Base-by-base conservation (phyloP, 768 basidiomycete genomes). In the Phaffia tasmanica region DNA sequence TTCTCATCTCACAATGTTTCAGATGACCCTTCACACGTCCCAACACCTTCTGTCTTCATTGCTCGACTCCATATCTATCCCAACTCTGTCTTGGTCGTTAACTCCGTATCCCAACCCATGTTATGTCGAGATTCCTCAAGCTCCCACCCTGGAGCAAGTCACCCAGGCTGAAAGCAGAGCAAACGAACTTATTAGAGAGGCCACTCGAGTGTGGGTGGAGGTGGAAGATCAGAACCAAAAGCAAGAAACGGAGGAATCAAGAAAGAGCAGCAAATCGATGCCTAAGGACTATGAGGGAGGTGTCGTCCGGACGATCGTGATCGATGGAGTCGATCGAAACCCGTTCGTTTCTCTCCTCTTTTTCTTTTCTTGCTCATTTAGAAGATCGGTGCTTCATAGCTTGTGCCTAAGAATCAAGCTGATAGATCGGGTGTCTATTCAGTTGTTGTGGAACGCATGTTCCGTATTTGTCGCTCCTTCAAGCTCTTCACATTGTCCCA, bases 401-500 rank as follows among this genome's bases (percentile, higher is more conserved):
- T 23, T 29, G 42, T 49, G 11, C 11, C 19, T 18, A 23, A 0
- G 19, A 49, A 6, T 9, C 0, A 59, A 18, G 23, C 42, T 21
- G 42, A 57, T 59, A 42, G 21, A 50, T 48, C 23, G 57, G 53
- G 0, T 23, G 18, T 46, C 69, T 73, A 1, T 71, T 48, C 68
- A 87, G 86, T 63, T 89, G 89, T 75, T 87, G 86, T 64, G 86
- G 88, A 15, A 89, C 90, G 19, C 92, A 95, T 75, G 80, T 86
- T 62, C 87, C 89, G 7, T 84, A 83, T 62, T 81, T 92, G 58
- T 70, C 77, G 0, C 66, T 68, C 42, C 70, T 76, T 1, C 80
- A 85, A 69, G 84, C 85, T 71, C 80, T 87, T 35, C 83, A 87
- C 71, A 77, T 88, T 61, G 85, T 88, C 78, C 75, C 88, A 54